Base-by-base conservation (phyloP, 208 protist genomes). In the Crithidia sp. region DNA sequence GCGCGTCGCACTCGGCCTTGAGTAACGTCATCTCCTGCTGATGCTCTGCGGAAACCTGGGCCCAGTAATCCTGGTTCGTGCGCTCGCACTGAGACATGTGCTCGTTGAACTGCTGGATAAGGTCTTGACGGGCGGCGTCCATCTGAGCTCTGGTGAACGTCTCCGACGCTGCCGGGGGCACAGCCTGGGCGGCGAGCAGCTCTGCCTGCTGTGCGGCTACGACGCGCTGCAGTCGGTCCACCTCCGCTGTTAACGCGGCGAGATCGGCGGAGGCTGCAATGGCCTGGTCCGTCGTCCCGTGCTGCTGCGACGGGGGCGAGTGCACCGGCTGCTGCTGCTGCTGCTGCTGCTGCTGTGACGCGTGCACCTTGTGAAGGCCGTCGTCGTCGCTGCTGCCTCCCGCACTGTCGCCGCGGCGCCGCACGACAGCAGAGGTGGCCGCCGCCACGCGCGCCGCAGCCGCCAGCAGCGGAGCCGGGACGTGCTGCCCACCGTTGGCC, bases 61-160 rank as follows among this genome's bases (percentile, higher is more conserved):
- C 55, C 80, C 82, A 87, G 63, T 83, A 81, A 0, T 50, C 62
- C 68, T 81, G 60, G 56, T 90, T 87, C 5, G 77, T 74, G 45
- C 58, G 9, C 74, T 91, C 84, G 57, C 80, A 86, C 57, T 80
- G 71, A 17, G 69, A 49, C 74, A 91, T 86, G 79, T 91, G 86
- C 5, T 62, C 67, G 71, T 84, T 88, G 58, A 87, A 91, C 62
- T 91, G 70, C 19, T 58, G 58, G 4, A 86, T 71, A 14, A 91
- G 62, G 4, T 69, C 37, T 44, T 66, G 16, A 39, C 64, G 54
- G 19, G 55, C 60, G 16, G 28, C 13, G 6, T 88, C 74, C 62
- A 74, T 45, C 45, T 83, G 66, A 2, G 70, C 71, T 28, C 62
- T 47, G 8, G 82, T 76, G 59, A 81, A 60, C 36, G 37, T 58